Evolutionary conservation across 768 basidiomycete species (phyloP).

Genomic region (Termitomyces sp.): DNA sequence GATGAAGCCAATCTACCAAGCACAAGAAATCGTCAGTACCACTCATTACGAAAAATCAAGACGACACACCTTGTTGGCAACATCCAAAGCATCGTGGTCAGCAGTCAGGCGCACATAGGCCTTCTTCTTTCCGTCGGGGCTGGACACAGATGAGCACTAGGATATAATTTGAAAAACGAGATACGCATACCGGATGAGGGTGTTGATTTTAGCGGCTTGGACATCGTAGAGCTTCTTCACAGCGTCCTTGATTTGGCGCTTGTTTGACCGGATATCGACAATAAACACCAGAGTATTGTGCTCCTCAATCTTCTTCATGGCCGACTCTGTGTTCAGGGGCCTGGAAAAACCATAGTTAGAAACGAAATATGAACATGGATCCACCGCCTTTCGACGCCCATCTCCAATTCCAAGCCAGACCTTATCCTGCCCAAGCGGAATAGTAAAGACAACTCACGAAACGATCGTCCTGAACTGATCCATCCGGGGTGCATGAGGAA

Average conservation of each 20-base stretch:
- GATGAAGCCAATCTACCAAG: constrained; percentile 85
- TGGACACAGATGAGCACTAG: constrained; percentile 22
- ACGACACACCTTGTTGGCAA: constrained; percentile 85
- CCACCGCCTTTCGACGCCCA: not conserved
- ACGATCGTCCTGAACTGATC: constrained; percentile 95
- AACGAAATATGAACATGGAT: not conserved
- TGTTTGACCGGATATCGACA: constrained; percentile 93
- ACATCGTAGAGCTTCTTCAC: constrained; percentile 99
- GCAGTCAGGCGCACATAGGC: constrained; percentile 93
- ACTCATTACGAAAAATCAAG: not conserved
- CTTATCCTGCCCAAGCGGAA: not conserved
- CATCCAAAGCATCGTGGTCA: constrained; percentile 96
- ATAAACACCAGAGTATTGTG: constrained; percentile 99
- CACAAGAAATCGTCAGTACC: not conserved
- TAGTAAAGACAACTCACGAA: constrained; percentile 53
- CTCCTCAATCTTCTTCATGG: constrained; percentile 99
- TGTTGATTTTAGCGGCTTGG: constrained; percentile 94
- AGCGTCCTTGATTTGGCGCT: constrained; percentile 98
- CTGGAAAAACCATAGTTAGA: constrained; percentile 27
- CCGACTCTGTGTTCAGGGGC: constrained; percentile 91
- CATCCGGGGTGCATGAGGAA: constrained; percentile 91
- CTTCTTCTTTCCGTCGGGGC: constrained; percentile 99
- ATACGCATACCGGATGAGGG: constrained; percentile 81
- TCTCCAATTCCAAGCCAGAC: not conserved
- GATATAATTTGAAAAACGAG: not conserved